Conservation (phyloP, 2,329 filamentous ascomycete species). For the Beauveria australis region DNA sequence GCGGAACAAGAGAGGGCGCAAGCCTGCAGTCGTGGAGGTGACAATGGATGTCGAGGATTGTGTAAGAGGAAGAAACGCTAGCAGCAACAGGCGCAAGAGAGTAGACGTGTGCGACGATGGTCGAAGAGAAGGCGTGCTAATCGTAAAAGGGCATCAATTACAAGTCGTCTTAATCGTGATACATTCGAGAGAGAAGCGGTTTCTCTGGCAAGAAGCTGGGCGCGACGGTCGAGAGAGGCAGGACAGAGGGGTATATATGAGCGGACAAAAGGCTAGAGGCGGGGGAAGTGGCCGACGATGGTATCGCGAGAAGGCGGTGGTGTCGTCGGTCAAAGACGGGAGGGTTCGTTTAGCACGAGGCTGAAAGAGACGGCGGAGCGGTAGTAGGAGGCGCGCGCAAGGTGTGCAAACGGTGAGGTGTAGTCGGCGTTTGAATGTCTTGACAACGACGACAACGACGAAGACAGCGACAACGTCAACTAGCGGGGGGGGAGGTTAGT, state of each 20-base stretch:
- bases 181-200: constrained; percentile 9
- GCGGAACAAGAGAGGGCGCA: background rate
- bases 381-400: background rate
- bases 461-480: too few species aligned
- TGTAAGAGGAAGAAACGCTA: background rate
- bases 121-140: constrained; percentile 16
- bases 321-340: background rate
- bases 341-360: background rate
- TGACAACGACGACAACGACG: background rate
- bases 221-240: background rate
- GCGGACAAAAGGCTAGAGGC: background rate
- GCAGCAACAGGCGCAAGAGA: background rate
- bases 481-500: background rate
- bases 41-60: background rate
- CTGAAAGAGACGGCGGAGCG: background rate
- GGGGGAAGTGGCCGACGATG: background rate
- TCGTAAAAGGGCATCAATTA: constrained; percentile 23
- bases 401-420: constrained; percentile 2
- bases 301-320: background rate
- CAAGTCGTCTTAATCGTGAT: constrained; percentile 19
- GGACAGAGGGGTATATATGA: background rate
- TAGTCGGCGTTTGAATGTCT: background rate
- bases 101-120: background rate
- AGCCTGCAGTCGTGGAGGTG: background rate
- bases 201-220: background rate